phyloP scores from a whole-genome alignment of 305 asterid species.

The Striga hermonthica region DNA sequence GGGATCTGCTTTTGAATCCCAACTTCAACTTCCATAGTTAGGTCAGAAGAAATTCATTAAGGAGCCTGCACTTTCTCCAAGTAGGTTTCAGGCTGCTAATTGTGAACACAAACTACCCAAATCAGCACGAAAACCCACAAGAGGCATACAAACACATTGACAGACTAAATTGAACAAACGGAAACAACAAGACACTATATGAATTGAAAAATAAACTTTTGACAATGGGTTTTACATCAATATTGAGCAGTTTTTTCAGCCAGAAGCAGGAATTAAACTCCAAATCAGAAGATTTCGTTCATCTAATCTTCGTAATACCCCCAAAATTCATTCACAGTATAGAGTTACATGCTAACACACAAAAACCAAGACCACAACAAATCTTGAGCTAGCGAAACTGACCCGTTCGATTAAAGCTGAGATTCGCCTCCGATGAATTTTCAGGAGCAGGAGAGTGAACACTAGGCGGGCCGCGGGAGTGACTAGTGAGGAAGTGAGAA shows the following conservation, averaged over 20 bases:
- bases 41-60: conserved; percentile 18
- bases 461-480: conserved; percentile 33
- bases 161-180: conserved; percentile 4
- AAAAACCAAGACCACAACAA: background rate
- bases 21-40: conserved; percentile 46
- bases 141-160: conserved; percentile 4
- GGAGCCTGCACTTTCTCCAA: conserved; percentile 24
- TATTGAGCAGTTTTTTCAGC: background rate
- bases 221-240: background rate
- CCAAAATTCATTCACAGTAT: background rate
- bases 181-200: conserved; percentile 1
- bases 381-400: background rate
- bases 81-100: conserved; percentile 28
- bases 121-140: conserved; percentile 27
- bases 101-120: conserved; percentile 17
- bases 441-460: conserved; percentile 4
- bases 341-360: background rate
- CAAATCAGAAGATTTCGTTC: background rate
- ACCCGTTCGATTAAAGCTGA: conserved; percentile 22
- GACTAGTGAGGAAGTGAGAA: background rate
- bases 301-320: background rate
- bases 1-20: conserved; percentile 33
- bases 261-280: conserved; percentile 5
- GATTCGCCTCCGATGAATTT: conserved; percentile 12
- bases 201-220: background rate